Evolutionary conservation across 305 asterid genomes (phyloP).

Genomic region (Salvia sclarea): DNA sequence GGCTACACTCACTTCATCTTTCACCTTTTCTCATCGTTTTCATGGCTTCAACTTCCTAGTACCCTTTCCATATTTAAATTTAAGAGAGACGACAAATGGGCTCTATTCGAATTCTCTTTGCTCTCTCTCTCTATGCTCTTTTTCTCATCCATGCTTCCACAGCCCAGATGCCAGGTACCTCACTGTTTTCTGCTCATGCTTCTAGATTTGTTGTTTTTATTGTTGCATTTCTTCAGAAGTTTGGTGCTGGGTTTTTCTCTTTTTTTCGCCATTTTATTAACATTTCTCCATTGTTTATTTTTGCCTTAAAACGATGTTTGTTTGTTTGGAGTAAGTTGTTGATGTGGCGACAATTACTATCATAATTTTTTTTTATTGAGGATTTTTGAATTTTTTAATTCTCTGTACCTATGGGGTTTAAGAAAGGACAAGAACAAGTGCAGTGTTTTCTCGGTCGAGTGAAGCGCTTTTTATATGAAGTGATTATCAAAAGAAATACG

Average conservation of each 20-base stretch:
- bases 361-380: conserved; percentile 22
- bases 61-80: conserved; percentile 19
- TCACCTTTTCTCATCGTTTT: conserved; percentile 30
- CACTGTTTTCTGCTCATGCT: conserved; percentile 1
- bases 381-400: conserved; percentile 11
- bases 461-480: conserved; percentile 10
- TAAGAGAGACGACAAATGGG: conserved; percentile 47
- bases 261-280: neutral
- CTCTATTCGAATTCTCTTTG: conserved; percentile 30
- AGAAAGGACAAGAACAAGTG: neutral
- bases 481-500: conserved; percentile 12
- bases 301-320: neutral
- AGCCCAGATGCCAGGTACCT: conserved; percentile 84
- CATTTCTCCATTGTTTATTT: neutral
- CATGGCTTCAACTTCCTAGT: conserved; percentile 39
- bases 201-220: neutral
- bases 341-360: conserved; percentile 20
- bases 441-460: neutral
- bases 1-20: conserved; percentile 26
- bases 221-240: conserved; percentile 15
- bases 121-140: conserved; percentile 34
- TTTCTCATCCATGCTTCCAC: conserved; percentile 54
- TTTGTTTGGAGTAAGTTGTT: conserved; percentile 14
- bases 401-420: neutral
- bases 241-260: conserved; percentile 31